Evolutionary conservation across 2,329 filamentous ascomycete species (phyloP).

Genomic region (Sporothrix variecibatus): DNA sequence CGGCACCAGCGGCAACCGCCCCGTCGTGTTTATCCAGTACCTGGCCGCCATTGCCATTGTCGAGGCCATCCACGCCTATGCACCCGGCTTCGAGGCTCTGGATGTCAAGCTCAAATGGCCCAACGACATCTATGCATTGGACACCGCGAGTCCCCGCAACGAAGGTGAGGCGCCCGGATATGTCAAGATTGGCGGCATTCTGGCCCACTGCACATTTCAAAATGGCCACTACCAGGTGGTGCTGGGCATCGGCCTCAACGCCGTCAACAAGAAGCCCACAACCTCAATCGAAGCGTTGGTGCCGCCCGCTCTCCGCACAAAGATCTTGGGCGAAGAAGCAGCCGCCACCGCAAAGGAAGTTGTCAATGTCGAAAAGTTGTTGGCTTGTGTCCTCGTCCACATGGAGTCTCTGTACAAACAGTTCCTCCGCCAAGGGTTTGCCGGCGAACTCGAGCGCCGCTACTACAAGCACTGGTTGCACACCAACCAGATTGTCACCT

Average conservation of each 20-base stretch:
- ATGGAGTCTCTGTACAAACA: constrained; percentile 76
- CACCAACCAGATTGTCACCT: constrained; percentile 66
- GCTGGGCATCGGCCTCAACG: constrained; percentile 84
- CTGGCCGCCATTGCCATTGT: constrained; percentile 85
- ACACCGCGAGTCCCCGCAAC: constrained; percentile 48
- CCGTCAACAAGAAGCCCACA: constrained; percentile 79
- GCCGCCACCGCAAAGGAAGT: constrained; percentile 45
- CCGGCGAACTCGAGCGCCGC: constrained; percentile 66
- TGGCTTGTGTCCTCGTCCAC: constrained; percentile 75
- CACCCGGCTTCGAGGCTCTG: constrained; percentile 69
- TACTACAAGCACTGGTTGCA: constrained; percentile 91
- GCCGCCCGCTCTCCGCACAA: constrained; percentile 43
- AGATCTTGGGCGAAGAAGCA: neutral
- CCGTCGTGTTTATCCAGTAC: constrained; percentile 93
- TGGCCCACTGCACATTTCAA: constrained; percentile 84
- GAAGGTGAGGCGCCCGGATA: constrained; percentile 46
- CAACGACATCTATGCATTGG: constrained; percentile 84
- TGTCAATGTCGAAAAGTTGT: constrained; percentile 75
- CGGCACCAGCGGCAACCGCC: constrained; percentile 38
- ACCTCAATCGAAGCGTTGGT: constrained; percentile 80
- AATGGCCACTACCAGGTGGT: constrained; percentile 79
- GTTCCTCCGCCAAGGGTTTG: constrained; percentile 78
- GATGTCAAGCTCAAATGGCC: constrained; percentile 95
- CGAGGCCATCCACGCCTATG: constrained; percentile 79
- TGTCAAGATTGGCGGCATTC: constrained; percentile 89